These are phyloP conservation scores for Psophocarpus tetragonolobus DNA, from an alignment of 306 rosid species.

Conservation along the genomic window DNA sequence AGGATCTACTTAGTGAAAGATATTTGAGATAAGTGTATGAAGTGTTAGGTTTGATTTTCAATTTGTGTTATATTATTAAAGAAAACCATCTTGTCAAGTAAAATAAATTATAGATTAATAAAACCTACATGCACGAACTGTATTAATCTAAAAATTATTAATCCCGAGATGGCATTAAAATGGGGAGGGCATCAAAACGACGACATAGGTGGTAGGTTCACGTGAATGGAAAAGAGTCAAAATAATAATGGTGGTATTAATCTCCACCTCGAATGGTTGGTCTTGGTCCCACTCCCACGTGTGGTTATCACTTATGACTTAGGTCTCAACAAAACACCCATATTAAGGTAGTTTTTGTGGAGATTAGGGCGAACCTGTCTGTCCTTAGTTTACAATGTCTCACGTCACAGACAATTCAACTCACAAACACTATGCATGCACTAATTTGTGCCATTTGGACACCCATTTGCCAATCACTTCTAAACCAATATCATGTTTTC, in stretches of 20 bases:
- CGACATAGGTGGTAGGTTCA: conserved; percentile 48
- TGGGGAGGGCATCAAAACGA: conserved; percentile 61
- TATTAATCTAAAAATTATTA: neutral
- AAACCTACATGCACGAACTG: neutral
- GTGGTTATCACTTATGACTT: conserved; percentile 42
- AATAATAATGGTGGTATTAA: neutral
- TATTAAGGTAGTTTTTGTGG: conserved; percentile 28
- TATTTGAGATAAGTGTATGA: no score
- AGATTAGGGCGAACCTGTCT: neutral
- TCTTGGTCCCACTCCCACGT: conserved; percentile 44
- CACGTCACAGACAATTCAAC: neutral
- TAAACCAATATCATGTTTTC: conserved; percentile 45
- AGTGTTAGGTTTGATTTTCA: no score
- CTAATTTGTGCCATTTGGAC: neutral
- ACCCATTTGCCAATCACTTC: conserved; percentile 9
- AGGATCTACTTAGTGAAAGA: no score
- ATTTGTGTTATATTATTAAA: no score
- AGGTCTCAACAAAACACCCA: conserved; percentile 22
- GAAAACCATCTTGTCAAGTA: no score
- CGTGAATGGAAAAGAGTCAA: conserved; percentile 39
- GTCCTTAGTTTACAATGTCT: neutral
- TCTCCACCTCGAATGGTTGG: neutral
- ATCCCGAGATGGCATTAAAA: conserved; percentile 16
- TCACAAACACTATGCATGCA: neutral
- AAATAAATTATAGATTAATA: neutral